Evolutionary conservation across 805 yeast genomes (phyloP).

Genomic region (Starmerella geochares): DNA sequence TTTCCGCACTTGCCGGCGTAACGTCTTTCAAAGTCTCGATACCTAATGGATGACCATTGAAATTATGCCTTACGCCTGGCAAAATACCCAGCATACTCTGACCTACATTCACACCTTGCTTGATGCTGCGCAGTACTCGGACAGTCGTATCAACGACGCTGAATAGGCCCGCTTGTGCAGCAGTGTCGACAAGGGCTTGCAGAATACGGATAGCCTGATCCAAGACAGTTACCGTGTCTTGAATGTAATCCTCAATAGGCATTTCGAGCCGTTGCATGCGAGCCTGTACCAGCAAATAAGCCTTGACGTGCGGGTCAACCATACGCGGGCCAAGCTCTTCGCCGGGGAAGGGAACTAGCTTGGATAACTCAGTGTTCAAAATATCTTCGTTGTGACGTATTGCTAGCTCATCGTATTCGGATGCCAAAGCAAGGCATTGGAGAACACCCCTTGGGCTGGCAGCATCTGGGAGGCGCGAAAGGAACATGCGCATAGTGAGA

Average conservation of each 20-base stretch:
- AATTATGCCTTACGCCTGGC: slow-evolving; percentile 20
- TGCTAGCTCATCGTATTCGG: slow-evolving; percentile 79
- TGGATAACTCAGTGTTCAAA: slow-evolving; percentile 73
- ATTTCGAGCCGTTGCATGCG: slow-evolving; percentile 60
- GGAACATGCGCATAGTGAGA: slow-evolving; percentile 64
- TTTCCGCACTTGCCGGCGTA: slow-evolving; percentile 33
- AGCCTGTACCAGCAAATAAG: slow-evolving; percentile 62
- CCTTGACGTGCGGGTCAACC: slow-evolving; percentile 83
- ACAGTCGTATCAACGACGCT: slow-evolving; percentile 53
- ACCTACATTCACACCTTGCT: slow-evolving; percentile 44
- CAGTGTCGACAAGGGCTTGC: slow-evolving; percentile 85
- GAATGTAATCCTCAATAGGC: slow-evolving; percentile 91
- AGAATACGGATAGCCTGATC: slow-evolving; percentile 90
- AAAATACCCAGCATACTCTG: slow-evolving; percentile 20
- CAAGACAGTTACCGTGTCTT: slow-evolving; percentile 83
- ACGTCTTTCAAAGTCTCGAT: slow-evolving; percentile 24
- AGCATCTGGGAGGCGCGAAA: slow-evolving; percentile 34
- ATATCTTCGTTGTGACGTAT: slow-evolving; percentile 88
- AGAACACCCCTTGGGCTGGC: slow-evolving; percentile 46
- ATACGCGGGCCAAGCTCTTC: slow-evolving; percentile 37
- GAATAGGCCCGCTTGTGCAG: slow-evolving; percentile 71
- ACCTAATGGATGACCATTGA: not conserved
- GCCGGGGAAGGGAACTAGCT: slow-evolving; percentile 49
- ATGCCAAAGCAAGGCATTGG: slow-evolving; percentile 49
- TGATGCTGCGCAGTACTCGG: slow-evolving; percentile 69